Conservation (phyloP, 345 rosid genomes). For the Populus nigra region DNA sequence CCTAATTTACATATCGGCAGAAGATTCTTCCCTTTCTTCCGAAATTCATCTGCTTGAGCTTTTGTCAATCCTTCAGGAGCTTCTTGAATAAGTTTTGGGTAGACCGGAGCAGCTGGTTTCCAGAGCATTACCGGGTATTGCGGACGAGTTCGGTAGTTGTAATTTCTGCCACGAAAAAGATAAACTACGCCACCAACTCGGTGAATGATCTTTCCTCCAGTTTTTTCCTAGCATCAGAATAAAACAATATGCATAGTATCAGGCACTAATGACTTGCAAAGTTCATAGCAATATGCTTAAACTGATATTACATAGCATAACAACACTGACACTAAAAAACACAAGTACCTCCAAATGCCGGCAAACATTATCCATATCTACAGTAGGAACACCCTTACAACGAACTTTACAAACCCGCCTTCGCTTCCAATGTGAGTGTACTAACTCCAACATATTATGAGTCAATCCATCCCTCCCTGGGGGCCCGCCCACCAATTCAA, state of each 20-base stretch:
- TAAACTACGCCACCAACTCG: constrained; percentile 76
- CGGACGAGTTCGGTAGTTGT: constrained; percentile 71
- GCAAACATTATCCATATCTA: constrained; percentile 87
- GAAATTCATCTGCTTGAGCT: constrained; percentile 60
- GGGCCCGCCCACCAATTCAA: neutral
- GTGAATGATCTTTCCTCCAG: constrained; percentile 78
- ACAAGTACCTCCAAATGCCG: constrained; percentile 70
- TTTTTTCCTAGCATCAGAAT: constrained; percentile 59
- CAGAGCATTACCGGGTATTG: constrained; percentile 85
- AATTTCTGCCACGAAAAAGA: constrained; percentile 91
- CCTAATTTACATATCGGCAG: constrained; percentile 82
- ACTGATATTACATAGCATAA: neutral
- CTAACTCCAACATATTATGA: constrained; percentile 90
- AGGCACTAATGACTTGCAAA: neutral
- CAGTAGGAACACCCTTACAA: constrained; percentile 85
- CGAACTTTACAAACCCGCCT: constrained; percentile 76
- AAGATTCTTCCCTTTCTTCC: constrained; percentile 69
- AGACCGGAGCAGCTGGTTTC: constrained; percentile 98
- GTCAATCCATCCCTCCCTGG: constrained; percentile 94
- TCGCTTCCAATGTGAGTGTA: constrained; percentile 88
- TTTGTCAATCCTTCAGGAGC: constrained; percentile 81
- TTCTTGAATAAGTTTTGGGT: constrained; percentile 89
- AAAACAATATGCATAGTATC: neutral
- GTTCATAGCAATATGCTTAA: neutral
- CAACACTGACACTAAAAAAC: neutral